Evolutionary conservation across 768 basidiomycete species (phyloP), one percentile per base, ranked within the genome.

Genomic region (Termitomyces sp.): DNA sequence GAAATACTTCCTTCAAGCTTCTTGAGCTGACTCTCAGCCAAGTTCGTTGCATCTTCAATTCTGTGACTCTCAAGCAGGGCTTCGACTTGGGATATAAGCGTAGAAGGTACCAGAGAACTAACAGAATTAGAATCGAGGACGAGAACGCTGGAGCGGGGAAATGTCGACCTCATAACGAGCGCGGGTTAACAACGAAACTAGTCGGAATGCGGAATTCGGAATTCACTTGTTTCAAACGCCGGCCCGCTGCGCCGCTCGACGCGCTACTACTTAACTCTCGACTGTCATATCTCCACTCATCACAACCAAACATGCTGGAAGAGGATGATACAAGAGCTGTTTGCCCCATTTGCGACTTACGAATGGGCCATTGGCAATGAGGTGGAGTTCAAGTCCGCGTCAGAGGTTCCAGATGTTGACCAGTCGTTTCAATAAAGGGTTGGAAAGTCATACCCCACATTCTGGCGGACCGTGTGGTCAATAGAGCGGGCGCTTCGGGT

Each of bases 81-180:
- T 60, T 90, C 88, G 21, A 82, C 79, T 66, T 89, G 90, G 1
- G 87, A 83, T 50, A 85, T 82, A 43, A 88, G 74, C 0, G 88
- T 87, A 5, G 87, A 82, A 0, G 84, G 86, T 9, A 88, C 77
- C 14, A 91, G 77, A 3, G 87, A 82, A 42, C 84, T 75, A 14
- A 91, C 67, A 8, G 80, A 81, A 60, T 80, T 81, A 40, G 74
- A 63, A 8, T 82, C 83, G 34, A 88, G 74, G 4, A 91, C 71
- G 41, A 92, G 80, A 26, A 89, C 72, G 30, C 75, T 77, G n/a
- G 88, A 87, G 54, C 82, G 83, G 58, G 83, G 82, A 73, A 83
- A 86, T 34, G 76, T 74, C 32, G 75, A 66, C 43, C 59, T 56
- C 62, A 65, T 65, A 14, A 24, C 42, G 40, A 28, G 24, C 49